phyloP scores from a whole-genome alignment of 495 filamentous ascomycete species.

The Tuber aestivum region DNA sequence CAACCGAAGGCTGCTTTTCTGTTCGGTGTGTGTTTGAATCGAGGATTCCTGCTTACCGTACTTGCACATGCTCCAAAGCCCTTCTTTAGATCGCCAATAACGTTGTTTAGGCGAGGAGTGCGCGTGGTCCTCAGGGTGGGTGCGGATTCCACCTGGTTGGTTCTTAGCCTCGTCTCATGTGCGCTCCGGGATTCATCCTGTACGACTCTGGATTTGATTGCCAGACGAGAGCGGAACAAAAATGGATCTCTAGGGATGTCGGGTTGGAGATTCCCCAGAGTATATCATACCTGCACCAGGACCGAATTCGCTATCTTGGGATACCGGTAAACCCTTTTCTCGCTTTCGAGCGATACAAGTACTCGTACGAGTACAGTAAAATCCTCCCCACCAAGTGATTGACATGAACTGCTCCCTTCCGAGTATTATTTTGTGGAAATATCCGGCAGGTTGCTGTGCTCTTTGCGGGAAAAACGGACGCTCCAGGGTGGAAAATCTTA shows the following conservation, averaged over 20 bases:
- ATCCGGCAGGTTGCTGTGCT: not conserved
- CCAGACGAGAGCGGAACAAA: constrained; percentile 26
- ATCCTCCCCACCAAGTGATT: constrained; percentile 5
- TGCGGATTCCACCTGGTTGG: constrained; percentile 34
- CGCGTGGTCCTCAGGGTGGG: constrained; percentile 27
- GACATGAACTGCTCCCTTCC: constrained; percentile 9
- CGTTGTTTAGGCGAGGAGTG: constrained; percentile 38
- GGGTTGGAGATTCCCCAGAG: constrained; percentile 30
- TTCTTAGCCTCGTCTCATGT: constrained; percentile 24
- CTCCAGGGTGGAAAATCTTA: not conserved
- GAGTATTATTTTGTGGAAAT: not conserved
- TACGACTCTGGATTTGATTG: constrained; percentile 37
- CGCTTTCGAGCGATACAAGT: not conserved
- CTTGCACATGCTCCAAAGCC: not conserved
- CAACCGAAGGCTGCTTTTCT: not conserved
- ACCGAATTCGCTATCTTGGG: constrained; percentile 1
- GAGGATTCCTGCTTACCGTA: not conserved
- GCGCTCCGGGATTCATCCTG: constrained; percentile 25
- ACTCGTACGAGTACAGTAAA: too few relatives aligned
- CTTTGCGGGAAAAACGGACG: not conserved
- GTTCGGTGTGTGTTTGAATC: not conserved
- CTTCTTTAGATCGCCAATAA: constrained; percentile 34
- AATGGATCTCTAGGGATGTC: constrained; percentile 27
- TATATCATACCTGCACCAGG: constrained; percentile 16
- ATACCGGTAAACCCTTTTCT: too few relatives aligned